Percentiles rank a stretch among this genome's conserved stretches.
Conservation (phyloP, 2,329 filamentous ascomycete genomes). For the Aspergillus clavatus region DNA sequence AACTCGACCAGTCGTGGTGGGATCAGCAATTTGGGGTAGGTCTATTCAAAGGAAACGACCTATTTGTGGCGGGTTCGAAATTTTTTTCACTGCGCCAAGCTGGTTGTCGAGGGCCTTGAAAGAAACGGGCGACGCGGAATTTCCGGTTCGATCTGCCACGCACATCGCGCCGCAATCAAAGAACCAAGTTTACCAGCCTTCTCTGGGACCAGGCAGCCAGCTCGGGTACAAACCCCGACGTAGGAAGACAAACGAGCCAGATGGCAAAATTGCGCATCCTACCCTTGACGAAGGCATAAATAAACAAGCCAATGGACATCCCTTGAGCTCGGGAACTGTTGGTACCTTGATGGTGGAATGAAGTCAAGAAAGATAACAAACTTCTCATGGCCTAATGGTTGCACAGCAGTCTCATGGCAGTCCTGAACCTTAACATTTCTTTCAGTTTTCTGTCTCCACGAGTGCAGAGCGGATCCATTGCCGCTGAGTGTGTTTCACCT, state of each 20-base stretch:
- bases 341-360: conserved; percentile 2
- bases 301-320: conserved; percentile 6
- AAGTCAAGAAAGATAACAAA: neutral
- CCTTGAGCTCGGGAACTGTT: conserved; percentile 4
- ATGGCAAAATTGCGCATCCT: neutral
- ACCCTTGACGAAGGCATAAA: neutral
- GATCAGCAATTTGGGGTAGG: conserved; percentile 3
- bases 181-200: neutral
- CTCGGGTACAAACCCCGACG: neutral
- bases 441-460: neutral
- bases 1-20: neutral
- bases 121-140: conserved; percentile 8
- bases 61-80: conserved; percentile 8
- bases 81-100: conserved; percentile 10
- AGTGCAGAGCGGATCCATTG: neutral
- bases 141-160: conserved; percentile 3
- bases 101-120: conserved; percentile 8
- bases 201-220: too few relatives aligned
- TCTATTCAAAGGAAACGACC: conserved; percentile 5
- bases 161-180: conserved; percentile 2
- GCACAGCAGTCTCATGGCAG: conserved; percentile 3
- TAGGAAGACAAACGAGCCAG: neutral
- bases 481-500: neutral
- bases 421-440: neutral
- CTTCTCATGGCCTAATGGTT: conserved; percentile 6